Conservation (phyloP, 495 filamentous ascomycete species). For the Collariella sp. region DNA sequence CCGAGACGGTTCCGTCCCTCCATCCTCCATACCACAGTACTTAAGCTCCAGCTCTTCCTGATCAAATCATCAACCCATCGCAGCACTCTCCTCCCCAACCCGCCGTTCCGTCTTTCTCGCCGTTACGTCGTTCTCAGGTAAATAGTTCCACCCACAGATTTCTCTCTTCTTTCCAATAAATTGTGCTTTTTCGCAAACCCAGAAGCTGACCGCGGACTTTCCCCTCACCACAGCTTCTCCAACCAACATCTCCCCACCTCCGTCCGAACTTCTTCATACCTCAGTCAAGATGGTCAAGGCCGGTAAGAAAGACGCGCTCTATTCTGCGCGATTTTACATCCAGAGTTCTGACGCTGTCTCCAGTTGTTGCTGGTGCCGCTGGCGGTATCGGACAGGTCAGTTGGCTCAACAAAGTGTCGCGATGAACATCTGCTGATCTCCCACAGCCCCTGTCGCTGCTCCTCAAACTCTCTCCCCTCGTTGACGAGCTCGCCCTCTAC, state of each 20-base stretch:
- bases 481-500: constrained; percentile 90
- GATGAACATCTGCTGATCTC: constrained; percentile 1
- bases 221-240: constrained; percentile 10
- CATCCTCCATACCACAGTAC: too few species aligned
- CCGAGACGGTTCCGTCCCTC: too few species aligned
- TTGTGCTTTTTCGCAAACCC: not conserved
- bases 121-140: not conserved
- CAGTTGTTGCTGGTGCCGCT: constrained; percentile 91
- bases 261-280: constrained; percentile 7
- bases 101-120: not conserved
- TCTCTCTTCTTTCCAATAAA: not conserved
- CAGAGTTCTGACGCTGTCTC: constrained; percentile 26
- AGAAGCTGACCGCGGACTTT: constrained; percentile 9
- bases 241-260: constrained; percentile 19
- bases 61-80: not conserved
- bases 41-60: constrained; percentile 3
- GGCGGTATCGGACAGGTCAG: constrained; percentile 96
- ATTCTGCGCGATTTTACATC: constrained; percentile 7
- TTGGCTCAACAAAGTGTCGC: not conserved
- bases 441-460: constrained; percentile 87
- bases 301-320: constrained; percentile 44
- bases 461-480: constrained; percentile 73
- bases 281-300: constrained; percentile 75
- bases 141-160: not conserved
- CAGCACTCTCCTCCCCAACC: constrained; percentile 6